Evolutionary conservation across 768 basidiomycete species (phyloP).

Genomic region (Lentinula edodes): DNA sequence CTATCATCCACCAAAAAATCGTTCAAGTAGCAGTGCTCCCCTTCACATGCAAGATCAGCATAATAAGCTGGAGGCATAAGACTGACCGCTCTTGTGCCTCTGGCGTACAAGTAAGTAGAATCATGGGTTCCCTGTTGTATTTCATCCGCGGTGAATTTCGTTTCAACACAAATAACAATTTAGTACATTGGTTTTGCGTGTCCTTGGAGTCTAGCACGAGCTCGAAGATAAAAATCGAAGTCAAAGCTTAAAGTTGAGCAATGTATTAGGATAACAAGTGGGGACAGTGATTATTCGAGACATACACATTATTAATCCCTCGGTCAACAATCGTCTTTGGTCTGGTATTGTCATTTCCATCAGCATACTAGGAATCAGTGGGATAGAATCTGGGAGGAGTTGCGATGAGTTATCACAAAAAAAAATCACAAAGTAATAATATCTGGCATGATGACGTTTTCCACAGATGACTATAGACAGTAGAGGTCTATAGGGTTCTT

Average conservation of each 20-base stretch:
- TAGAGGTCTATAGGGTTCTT: constrained; percentile 48
- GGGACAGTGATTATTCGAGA: too few relatives aligned
- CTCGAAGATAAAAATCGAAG: constrained; percentile 66
- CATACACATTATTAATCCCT: constrained; percentile 67
- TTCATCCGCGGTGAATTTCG: constrained; percentile 57
- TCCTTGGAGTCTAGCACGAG: constrained; percentile 71
- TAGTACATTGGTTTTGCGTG: constrained; percentile 73
- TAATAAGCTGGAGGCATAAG: constrained; percentile 78
- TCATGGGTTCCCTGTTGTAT: constrained; percentile 71
- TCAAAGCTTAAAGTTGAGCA: constrained; percentile 40
- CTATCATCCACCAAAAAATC: constrained; percentile 59
- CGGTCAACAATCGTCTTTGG: constrained; percentile 80
- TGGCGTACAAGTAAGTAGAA: constrained; percentile 69
- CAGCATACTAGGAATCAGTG: constrained; percentile 40
- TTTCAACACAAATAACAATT: constrained; percentile 76
- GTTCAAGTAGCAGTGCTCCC: constrained; percentile 72
- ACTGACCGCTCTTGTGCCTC: constrained; percentile 81
- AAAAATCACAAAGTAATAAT: too few relatives aligned
- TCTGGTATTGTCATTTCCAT: constrained; percentile 68
- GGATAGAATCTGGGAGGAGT: constrained; percentile 48
- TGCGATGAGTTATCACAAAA: too few relatives aligned
- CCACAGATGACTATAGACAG: constrained; percentile 79
- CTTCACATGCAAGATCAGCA: constrained; percentile 78
- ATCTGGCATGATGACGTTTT: constrained; percentile 65
- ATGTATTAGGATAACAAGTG: constrained; percentile 1